A percentile compares a stretch with the other conserved stretches of the same genome.
Conservation (phyloP, 2,329 filamentous ascomycete genomes). For the Cytospora mali region DNA sequence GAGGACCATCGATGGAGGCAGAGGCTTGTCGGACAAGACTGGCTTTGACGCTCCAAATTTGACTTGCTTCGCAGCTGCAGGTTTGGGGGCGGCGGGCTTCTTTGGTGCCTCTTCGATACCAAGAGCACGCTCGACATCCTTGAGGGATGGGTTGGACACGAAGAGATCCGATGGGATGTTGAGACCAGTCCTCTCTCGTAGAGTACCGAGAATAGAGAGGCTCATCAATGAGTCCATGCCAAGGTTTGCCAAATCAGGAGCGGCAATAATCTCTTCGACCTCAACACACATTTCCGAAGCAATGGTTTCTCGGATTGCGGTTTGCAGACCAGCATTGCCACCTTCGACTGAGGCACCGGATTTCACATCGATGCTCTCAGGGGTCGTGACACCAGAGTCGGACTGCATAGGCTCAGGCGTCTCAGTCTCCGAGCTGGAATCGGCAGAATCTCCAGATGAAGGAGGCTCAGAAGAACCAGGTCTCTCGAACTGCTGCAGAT, state of each 20-base stretch:
- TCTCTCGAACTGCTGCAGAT: conserved; percentile 44
- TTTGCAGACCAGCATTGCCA: conserved; percentile 47
- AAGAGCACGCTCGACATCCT: conserved; percentile 66
- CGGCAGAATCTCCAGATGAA: conserved; percentile 37
- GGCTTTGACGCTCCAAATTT: conserved; percentile 31
- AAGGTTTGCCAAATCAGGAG: conserved; percentile 56
- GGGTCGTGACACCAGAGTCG: conserved; percentile 56
- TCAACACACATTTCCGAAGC: conserved; percentile 74
- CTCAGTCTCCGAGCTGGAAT: conserved; percentile 36
- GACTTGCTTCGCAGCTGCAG: conserved; percentile 35
- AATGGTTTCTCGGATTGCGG: conserved; percentile 65
- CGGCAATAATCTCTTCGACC: conserved; percentile 61
- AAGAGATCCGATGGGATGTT: conserved; percentile 63
- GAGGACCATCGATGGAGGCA: conserved; percentile 33
- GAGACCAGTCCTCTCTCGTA: conserved; percentile 57
- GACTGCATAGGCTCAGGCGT: conserved; percentile 33
- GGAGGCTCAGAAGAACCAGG: conserved; percentile 33
- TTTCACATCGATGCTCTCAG: conserved; percentile 51
- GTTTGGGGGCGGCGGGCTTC: conserved; percentile 34
- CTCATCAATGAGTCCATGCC: conserved; percentile 64
- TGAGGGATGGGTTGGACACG: conserved; percentile 62
- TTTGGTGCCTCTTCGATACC: conserved; percentile 52
- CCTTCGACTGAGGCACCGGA: conserved; percentile 37
- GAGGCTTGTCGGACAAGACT: conserved; percentile 29
- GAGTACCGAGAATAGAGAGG: conserved; percentile 55